These are phyloP conservation scores for Daldinia eschscholtzii DNA, from an alignment of 2,329 filamentous ascomycete species.

Conservation along the genomic window DNA sequence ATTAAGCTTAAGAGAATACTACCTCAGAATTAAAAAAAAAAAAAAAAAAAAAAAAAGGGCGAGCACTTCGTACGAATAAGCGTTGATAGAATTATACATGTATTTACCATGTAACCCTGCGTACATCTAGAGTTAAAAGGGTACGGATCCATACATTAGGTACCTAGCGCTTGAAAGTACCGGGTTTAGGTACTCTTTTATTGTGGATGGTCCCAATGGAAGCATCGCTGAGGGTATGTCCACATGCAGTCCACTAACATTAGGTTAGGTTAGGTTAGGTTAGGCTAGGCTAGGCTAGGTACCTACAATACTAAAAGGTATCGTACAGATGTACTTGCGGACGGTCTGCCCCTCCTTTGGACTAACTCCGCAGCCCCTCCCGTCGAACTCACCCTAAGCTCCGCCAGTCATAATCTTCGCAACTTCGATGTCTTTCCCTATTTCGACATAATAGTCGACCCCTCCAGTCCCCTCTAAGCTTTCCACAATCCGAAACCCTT, in stretches of 20 bases:
- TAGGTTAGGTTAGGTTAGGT: too few relatives aligned
- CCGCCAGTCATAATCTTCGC: constrained; percentile 34
- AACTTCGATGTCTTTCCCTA: constrained; percentile 34
- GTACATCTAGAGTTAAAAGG: constrained; percentile 1
- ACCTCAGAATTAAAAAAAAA: constrained; percentile 10
- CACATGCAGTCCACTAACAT: too few relatives aligned
- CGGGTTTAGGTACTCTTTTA: constrained; percentile 6
- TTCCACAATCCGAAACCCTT: constrained; percentile 31
- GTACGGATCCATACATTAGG: constrained; percentile 4
- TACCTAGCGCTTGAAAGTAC: not conserved
- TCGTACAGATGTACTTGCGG: not conserved
- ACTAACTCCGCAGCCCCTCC: constrained; percentile 29
- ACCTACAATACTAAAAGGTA: not conserved
- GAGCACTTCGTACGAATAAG: constrained; percentile 25
- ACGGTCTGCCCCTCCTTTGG: constrained; percentile 33
- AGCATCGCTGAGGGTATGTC: not conserved
- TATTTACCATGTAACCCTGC: constrained; percentile 27
- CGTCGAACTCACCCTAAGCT: constrained; percentile 25
- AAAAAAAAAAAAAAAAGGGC: constrained; percentile 8
- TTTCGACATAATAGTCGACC: constrained; percentile 41
- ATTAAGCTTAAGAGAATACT: constrained; percentile 28
- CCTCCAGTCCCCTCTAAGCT: constrained; percentile 14
- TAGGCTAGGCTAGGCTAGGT: too few relatives aligned
- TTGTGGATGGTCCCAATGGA: not conserved
- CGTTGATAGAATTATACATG: constrained; percentile 13